A percentile compares a stretch with the other conserved stretches of the same genome.
Conservation (phyloP, 2,329 filamentous ascomycete species). For the Scedosporium boydii region DNA sequence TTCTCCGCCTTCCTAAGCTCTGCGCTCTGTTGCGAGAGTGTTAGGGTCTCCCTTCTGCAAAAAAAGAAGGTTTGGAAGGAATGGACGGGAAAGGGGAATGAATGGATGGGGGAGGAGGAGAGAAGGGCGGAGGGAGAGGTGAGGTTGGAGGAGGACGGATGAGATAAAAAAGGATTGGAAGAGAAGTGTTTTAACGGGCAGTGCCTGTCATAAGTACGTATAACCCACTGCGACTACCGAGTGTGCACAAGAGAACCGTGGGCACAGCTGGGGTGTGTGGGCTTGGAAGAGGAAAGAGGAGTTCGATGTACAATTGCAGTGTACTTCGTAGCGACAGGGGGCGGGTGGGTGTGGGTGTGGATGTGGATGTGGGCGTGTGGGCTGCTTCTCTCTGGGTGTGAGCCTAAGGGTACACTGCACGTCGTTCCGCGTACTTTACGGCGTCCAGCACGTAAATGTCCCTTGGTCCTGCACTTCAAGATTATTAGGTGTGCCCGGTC, state of each 20-base stretch:
- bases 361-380: not conserved
- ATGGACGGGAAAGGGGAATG: constrained; percentile 42
- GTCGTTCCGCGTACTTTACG: not conserved
- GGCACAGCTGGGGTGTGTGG: constrained; percentile 4
- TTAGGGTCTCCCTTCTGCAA: constrained; percentile 20
- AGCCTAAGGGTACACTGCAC: not conserved
- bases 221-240: not conserved
- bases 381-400: not conserved
- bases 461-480: too few relatives aligned
- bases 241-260: constrained; percentile 1
- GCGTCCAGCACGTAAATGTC: too few relatives aligned
- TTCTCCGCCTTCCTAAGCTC: constrained; percentile 13
- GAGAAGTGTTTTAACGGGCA: constrained; percentile 38
- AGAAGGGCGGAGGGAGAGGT: constrained; percentile 28
- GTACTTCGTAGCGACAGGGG: not conserved
- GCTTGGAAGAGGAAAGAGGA: not conserved
- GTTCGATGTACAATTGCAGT: not conserved
- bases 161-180: constrained; percentile 47
- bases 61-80: constrained; percentile 34
- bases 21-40: constrained; percentile 12
- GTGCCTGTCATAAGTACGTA: constrained; percentile 6
- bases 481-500: not conserved
- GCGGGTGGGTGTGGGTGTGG: constrained; percentile 4
- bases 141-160: constrained; percentile 45
- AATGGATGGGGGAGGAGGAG: constrained; percentile 35